Conservation (phyloP, 2,329 filamentous ascomycete species). For the Aspergillus sp. region DNA sequence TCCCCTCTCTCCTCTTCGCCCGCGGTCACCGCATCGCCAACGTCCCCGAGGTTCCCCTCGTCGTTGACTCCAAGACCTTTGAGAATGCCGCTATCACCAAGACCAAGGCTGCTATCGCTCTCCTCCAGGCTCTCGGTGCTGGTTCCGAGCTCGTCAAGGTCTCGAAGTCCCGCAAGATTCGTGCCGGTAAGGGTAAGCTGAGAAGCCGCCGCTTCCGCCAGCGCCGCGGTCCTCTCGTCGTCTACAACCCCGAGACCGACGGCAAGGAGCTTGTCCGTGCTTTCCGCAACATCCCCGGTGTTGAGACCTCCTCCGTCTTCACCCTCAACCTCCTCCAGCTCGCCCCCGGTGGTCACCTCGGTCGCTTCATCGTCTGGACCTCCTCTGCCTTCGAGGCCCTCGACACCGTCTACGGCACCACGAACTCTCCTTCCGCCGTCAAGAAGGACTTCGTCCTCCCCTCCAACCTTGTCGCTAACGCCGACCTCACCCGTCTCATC, state of each 20-base stretch:
- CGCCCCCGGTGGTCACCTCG: slow-evolving; percentile 96
- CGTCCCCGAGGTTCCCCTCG: slow-evolving; percentile 95
- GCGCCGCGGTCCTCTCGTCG: slow-evolving; percentile 94
- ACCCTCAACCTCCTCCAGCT: slow-evolving; percentile 98
- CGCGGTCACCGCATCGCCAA: slow-evolving; percentile 93
- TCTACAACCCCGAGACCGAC: slow-evolving; percentile 95
- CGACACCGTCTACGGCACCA: slow-evolving; percentile 94
- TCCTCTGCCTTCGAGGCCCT: slow-evolving; percentile 95
- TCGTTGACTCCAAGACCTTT: slow-evolving; percentile 89
- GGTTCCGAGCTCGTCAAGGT: slow-evolving; percentile 92
- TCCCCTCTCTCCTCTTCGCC: slow-evolving; percentile 90
- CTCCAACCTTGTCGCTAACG: slow-evolving; percentile 86
- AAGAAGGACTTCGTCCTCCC: slow-evolving; percentile 99
- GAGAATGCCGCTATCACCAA: slow-evolving; percentile 76
- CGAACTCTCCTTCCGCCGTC: slow-evolving; percentile 81
- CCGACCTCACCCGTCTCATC: slow-evolving; percentile 96
- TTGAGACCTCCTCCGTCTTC: slow-evolving; percentile 93
- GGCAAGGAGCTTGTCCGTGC: slow-evolving; percentile 90
- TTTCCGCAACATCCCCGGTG: slow-evolving; percentile 98
- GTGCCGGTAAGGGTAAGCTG: slow-evolving; percentile 98
- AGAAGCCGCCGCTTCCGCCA: slow-evolving; percentile 94
- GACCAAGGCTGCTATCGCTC: slow-evolving; percentile 81
- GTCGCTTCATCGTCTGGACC: slow-evolving; percentile 99
- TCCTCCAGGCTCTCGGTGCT: slow-evolving; percentile 89
- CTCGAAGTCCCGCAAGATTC: slow-evolving; percentile 92